Evolutionary conservation across 805 yeast genomes (phyloP), one percentile per base, ranked within the genome.

Genomic region (Ogataea dorogensis): DNA sequence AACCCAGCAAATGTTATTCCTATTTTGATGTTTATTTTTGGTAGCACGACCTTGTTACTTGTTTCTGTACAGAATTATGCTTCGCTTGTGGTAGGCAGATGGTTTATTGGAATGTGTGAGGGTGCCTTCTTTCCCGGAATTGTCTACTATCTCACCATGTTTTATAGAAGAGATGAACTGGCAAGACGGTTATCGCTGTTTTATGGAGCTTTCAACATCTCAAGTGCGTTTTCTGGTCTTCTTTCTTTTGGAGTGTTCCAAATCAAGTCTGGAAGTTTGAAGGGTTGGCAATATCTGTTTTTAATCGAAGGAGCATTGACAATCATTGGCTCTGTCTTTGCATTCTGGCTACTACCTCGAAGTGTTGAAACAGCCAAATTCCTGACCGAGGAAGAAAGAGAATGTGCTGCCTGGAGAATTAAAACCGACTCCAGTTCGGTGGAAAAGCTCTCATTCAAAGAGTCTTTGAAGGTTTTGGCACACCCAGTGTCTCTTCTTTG

Each of bases 231-330:
- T 30, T 56, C 64, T 7, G 69, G 70, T 12, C 51, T 65, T 12
- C 47, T 65, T 25, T 51, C 67, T 40, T 52, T 41, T 34, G 57
- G 57, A 21, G 52, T 50, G 17, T 68, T 68, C 46, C 73, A 68
- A 44, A 68, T 70, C 36, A 48, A 62, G 28, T 44, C 49, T 31
- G 50, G 59, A 12, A 44, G 46, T n/a, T 53, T 70, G 19, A 50
- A 61, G 10, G 76, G 76, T 3, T 72, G 77, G 77, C 69, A 70
- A 43, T 65, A 65, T 31, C 51, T 72, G 40, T 70, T 71, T 45
- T 48, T 72, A 19, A 58, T 70, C 29, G 75, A 70, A 50, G 76
- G 76, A 12, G 53, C 54, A 16, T 51, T 58, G 27, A 69, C 76
- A 2, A 53, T 70, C 11, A 17, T 56, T 5, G 42, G 63, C 16